Evolutionary conservation across 495 filamentous ascomycete species (phyloP).

Genomic region (Penicillium crystallinum): DNA sequence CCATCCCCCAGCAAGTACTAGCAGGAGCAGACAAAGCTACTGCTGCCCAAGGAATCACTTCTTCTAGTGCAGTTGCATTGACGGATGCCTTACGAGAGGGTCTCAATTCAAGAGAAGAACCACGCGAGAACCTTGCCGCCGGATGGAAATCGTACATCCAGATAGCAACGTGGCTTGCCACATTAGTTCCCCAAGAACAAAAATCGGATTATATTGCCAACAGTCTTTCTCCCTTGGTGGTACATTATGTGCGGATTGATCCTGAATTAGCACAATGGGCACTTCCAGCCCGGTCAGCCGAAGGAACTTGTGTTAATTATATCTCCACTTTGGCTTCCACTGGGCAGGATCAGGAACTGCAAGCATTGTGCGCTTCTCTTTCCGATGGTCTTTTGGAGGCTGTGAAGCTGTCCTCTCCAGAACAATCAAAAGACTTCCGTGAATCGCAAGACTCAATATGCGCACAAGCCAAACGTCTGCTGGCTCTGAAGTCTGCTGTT

Average conservation of each 20-base stretch:
- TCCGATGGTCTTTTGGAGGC: slow-evolving; percentile 52
- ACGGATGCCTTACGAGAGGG: slow-evolving; percentile 62
- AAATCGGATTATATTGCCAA: slow-evolving; percentile 41
- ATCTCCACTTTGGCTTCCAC: slow-evolving; percentile 26
- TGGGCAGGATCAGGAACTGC: slow-evolving; percentile 28
- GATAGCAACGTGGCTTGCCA: slow-evolving; percentile 45
- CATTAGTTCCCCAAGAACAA: slow-evolving; percentile 41
- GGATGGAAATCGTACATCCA: slow-evolving; percentile 74
- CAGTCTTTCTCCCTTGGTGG: slow-evolving; percentile 52
- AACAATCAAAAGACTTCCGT: slow-evolving; percentile 68
- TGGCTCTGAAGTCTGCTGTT: slow-evolving; percentile 49
- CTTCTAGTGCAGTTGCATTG: slow-evolving; percentile 36
- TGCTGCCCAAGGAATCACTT: slow-evolving; percentile 15
- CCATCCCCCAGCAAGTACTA: slow-evolving; percentile 52
- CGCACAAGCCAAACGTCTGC: slow-evolving; percentile 56
- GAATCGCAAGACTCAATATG: slow-evolving; percentile 64
- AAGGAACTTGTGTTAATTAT: slow-evolving; percentile 36
- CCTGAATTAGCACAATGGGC: slow-evolving; percentile 46
- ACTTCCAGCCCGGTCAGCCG: slow-evolving; percentile 35
- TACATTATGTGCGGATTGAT: slow-evolving; percentile 50
- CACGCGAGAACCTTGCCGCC: slow-evolving; percentile 53
- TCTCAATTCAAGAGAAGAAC: slow-evolving; percentile 67
- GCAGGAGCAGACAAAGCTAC: slow-evolving; percentile 45
- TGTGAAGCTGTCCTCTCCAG: slow-evolving; percentile 66
- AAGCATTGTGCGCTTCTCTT: slow-evolving; percentile 49